Conservation (phyloP, 2,329 filamentous ascomycete genomes). For the Colletotrichum filicis region DNA sequence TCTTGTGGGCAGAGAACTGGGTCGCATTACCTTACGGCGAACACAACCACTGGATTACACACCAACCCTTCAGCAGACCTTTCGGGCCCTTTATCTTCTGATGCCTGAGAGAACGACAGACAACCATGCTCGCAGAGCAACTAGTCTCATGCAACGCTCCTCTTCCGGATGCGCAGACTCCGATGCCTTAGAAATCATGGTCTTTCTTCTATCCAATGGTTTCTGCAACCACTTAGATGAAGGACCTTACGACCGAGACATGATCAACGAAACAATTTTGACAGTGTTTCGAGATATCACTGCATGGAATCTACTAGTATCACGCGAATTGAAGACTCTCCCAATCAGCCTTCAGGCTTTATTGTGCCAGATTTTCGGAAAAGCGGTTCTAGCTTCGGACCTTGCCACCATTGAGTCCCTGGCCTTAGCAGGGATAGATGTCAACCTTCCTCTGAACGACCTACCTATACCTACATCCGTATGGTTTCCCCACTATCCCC, state of each 20-base stretch:
- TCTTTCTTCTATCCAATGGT: background rate
- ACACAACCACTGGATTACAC: background rate
- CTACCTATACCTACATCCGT: background rate
- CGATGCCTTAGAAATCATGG: background rate
- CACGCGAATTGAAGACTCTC: background rate
- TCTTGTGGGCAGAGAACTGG: background rate
- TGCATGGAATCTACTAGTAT: background rate
- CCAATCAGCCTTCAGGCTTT: background rate
- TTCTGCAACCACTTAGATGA: background rate
- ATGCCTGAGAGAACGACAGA: background rate
- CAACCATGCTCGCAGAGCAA: background rate
- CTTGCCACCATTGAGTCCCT: background rate
- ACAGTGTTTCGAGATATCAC: background rate
- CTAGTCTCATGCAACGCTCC: background rate
- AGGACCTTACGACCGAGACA: background rate
- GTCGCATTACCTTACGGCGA: background rate
- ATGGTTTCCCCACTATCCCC: rapidly evolving
- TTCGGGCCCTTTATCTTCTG: background rate
- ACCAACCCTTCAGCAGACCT: background rate
- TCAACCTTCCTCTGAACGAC: background rate
- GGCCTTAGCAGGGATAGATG: background rate
- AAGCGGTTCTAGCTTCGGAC: background rate
- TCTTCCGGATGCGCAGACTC: background rate
- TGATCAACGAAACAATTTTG: background rate
- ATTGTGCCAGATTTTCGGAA: background rate